Evolutionary conservation across 2,329 filamentous ascomycete genomes (phyloP).

Genomic region (Rutstroemia sp.): DNA sequence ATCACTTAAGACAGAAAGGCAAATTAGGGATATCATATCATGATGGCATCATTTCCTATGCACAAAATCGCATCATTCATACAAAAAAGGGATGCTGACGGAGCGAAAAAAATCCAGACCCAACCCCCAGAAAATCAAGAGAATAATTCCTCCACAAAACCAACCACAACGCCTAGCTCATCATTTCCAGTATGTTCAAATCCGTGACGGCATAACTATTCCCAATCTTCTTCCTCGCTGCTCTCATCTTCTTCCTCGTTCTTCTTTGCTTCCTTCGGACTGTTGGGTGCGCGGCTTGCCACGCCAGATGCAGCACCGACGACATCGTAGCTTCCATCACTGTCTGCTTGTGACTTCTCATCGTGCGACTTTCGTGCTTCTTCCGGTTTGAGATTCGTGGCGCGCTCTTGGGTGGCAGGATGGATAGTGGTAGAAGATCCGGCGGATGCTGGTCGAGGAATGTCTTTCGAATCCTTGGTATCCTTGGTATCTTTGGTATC

Average conservation of each 20-base stretch:
- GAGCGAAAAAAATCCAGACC: not conserved
- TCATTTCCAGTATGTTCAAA: not conserved
- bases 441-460: slow-evolving; percentile 39
- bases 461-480: slow-evolving; percentile 31
- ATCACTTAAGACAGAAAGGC: no score
- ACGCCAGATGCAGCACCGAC: slow-evolving; percentile 71
- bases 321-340: slow-evolving; percentile 93
- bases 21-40: no score
- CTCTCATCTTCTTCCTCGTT: slow-evolving; percentile 47
- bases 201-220: slow-evolving; percentile 38
- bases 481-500: slow-evolving; percentile 20
- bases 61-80: no score
- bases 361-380: slow-evolving; percentile 73
- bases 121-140: not conserved
- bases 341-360: slow-evolving; percentile 83
- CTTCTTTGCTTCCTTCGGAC: slow-evolving; percentile 45
- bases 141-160: not conserved
- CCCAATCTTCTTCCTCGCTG: slow-evolving; percentile 71
- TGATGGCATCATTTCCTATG: no score
- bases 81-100: no score
- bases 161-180: slow-evolving; percentile 13
- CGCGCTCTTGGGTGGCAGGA: slow-evolving; percentile 35
- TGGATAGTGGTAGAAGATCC: slow-evolving; percentile 56
- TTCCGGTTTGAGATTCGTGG: slow-evolving; percentile 46
- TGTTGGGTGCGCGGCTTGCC: slow-evolving; percentile 68